Percentiles rank a stretch among this genome's conserved stretches.
Conservation (phyloP, 192 early-diverging fungal species). For the Umbelopsis sp. region DNA sequence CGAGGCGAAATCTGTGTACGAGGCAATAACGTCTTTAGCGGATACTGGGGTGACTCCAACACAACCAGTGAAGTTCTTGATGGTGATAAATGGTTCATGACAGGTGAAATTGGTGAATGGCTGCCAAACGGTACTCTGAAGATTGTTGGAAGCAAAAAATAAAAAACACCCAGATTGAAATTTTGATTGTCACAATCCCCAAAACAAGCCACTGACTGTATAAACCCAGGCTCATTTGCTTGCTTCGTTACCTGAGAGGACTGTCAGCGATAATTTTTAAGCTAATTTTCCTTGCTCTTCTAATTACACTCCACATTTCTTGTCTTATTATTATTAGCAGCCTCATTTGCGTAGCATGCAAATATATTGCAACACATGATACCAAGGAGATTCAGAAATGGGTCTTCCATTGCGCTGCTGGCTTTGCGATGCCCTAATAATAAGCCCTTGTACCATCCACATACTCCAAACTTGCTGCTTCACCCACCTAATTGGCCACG, state of each 20-base stretch:
- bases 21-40: conserved; percentile 75
- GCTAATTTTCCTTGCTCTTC: neutral
- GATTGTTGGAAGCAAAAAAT: conserved; percentile 28
- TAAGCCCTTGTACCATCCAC: neutral
- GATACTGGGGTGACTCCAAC: conserved; percentile 76
- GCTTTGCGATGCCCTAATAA: neutral
- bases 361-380: conserved; percentile 15
- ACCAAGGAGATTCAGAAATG: conserved; percentile 21
- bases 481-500: neutral
- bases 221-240: neutral
- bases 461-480: neutral
- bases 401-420: conserved; percentile 12
- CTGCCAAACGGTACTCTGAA: conserved; percentile 37
- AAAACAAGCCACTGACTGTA: neutral
- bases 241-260: neutral
- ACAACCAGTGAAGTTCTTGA: conserved; percentile 75
- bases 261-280: neutral
- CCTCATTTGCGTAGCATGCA: conserved; percentile 14
- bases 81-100: conserved; percentile 84
- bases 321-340: neutral
- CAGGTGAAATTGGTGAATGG: conserved; percentile 75
- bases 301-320: neutral
- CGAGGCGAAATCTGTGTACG: conserved; percentile 90
- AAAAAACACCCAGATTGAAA: neutral
- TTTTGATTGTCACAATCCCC: conserved; percentile 11